Evolutionary conservation across 495 filamentous ascomycete genomes (phyloP).

Genomic region (Neurospora intermedia): DNA sequence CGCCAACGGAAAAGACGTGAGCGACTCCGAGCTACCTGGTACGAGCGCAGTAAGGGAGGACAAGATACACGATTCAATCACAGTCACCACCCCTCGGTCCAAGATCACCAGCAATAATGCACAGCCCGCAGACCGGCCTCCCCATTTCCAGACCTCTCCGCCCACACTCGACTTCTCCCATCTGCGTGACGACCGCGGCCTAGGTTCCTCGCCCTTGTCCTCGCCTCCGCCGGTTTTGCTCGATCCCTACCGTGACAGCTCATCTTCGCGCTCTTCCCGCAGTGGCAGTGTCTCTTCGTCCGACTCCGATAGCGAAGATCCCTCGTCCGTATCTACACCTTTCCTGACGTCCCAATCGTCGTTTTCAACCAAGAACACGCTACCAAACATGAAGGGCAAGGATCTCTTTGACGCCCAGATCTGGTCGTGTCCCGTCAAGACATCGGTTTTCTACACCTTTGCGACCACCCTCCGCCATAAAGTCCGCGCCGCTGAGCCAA

Average conservation of each 20-base stretch:
- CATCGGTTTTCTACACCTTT: conserved; percentile 58
- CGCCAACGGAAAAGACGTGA: conserved; percentile 8
- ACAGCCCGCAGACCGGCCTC: neutral
- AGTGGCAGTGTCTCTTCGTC: conserved; percentile 13
- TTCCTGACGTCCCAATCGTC: conserved; percentile 32
- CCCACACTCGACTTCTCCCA: conserved; percentile 11
- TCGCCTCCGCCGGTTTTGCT: conserved; percentile 34
- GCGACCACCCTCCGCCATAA: conserved; percentile 50
- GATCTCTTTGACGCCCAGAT: conserved; percentile 58
- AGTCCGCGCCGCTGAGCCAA: conserved; percentile 45
- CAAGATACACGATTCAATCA: neutral
- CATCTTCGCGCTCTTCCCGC: conserved; percentile 17
- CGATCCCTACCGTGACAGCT: conserved; percentile 32
- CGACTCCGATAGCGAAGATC: conserved; percentile 26
- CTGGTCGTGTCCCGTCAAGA: conserved; percentile 51
- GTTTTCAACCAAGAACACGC: conserved; percentile 16
- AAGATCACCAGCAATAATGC: neutral
- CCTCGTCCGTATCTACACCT: conserved; percentile 25
- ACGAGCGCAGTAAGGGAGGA: neutral
- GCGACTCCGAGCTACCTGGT: neutral
- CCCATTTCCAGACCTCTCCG: conserved; percentile 11
- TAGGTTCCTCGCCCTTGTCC: conserved; percentile 34
- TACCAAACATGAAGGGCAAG: conserved; percentile 50
- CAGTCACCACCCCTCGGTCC: neutral
- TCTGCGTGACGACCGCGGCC: conserved; percentile 2